Conservation (phyloP, 805 yeast genomes). For the Hagleromyces aurorensis region DNA sequence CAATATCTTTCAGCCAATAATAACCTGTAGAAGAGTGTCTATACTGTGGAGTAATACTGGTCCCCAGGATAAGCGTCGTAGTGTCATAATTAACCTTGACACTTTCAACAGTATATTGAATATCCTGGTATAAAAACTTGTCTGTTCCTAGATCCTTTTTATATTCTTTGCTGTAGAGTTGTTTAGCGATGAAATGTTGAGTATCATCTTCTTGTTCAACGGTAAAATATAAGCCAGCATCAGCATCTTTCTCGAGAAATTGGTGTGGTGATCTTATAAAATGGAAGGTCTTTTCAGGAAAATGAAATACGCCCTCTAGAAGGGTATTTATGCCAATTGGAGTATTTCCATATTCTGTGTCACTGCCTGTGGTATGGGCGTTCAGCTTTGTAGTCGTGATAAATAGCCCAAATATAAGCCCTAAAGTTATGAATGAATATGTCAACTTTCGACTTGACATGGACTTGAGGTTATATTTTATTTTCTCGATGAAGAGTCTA, state of each 20-base stretch:
- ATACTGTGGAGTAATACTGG: constrained; percentile 47
- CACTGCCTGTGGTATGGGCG: too few relatives aligned
- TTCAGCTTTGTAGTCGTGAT: too few relatives aligned
- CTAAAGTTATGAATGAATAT: too few relatives aligned
- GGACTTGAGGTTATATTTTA: too few relatives aligned
- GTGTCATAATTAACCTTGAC: constrained; percentile 39
- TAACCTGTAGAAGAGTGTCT: constrained; percentile 60
- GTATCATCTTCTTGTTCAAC: constrained; percentile 10
- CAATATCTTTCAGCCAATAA: constrained; percentile 56
- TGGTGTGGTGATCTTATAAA: constrained; percentile 22
- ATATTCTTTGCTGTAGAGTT: constrained; percentile 24
- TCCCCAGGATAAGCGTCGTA: constrained; percentile 44
- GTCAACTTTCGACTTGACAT: too few relatives aligned
- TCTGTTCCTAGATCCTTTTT: constrained; percentile 19
- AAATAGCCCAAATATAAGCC: too few relatives aligned
- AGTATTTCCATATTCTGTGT: too few relatives aligned
- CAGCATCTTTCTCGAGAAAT: constrained; percentile 25
- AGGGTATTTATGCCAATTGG: constrained; percentile 19
- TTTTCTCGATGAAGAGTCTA: too few relatives aligned
- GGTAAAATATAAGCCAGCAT: constrained; percentile 38
- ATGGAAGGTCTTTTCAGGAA: constrained; percentile 17
- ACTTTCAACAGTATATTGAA: constrained; percentile 33
- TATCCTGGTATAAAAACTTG: constrained; percentile 37
- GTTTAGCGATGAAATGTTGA: constrained; percentile 24
- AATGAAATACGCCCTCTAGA: constrained; percentile 22